phyloP scores from a whole-genome alignment of 306 rosid species.

The Quillaja saponaria region DNA sequence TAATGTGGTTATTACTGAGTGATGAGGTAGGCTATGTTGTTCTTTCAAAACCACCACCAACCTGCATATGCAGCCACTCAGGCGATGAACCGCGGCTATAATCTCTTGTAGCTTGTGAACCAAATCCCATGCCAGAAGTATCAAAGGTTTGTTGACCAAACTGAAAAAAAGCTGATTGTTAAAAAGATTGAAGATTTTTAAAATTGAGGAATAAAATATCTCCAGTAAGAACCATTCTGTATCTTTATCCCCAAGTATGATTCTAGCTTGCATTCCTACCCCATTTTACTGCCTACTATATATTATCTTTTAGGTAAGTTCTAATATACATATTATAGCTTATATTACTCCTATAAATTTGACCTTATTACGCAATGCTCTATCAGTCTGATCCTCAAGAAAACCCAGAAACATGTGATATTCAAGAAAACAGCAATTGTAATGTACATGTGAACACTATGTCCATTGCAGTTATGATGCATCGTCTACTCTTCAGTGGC shows the following conservation, averaged over 20 bases:
- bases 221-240: conserved; percentile 1
- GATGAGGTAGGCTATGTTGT: conserved; percentile 47
- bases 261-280: conserved; percentile 9
- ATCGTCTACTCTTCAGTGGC: not conserved
- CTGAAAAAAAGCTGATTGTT: conserved; percentile 49
- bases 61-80: conserved; percentile 95
- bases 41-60: conserved; percentile 85
- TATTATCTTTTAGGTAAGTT: conserved; percentile 8
- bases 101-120: conserved; percentile 73
- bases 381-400: conserved; percentile 6
- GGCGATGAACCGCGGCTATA: conserved; percentile 76
- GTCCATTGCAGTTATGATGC: no score
- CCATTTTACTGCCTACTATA: conserved; percentile 3
- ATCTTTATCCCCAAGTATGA: not conserved
- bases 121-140: conserved; percentile 53
- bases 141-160: conserved; percentile 75
- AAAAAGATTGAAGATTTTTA: conserved; percentile 24
- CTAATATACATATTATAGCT: no score
- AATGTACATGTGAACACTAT: not conserved
- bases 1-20: conserved; percentile 52
- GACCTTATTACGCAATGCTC: not conserved
- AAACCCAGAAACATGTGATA: conserved; percentile 5
- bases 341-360: no score
- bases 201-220: conserved; percentile 21
- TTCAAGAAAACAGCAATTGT: conserved; percentile 9